phyloP scores from a whole-genome alignment of 306 rosid genomes.

The Luffa aegyptiaca region DNA sequence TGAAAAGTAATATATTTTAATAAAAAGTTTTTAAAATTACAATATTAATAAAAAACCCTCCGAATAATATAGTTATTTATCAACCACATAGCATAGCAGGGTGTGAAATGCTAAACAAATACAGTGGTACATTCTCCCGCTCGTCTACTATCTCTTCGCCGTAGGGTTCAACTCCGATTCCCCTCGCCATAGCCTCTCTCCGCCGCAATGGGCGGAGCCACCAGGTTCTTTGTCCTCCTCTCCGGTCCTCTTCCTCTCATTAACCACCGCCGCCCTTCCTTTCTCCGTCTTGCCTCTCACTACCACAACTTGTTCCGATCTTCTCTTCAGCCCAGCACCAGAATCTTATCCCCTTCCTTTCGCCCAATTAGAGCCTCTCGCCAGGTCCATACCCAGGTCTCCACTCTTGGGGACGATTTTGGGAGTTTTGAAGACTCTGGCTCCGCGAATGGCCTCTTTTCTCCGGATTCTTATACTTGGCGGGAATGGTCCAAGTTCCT shows the following conservation, averaged over 20 bases:
- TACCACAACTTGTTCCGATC: conserved; percentile 20
- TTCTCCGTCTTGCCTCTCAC: conserved; percentile 20
- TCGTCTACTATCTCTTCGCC: background rate
- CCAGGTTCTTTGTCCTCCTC: conserved; percentile 52
- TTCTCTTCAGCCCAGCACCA: conserved; percentile 9
- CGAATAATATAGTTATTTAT: background rate
- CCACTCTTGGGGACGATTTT: conserved; percentile 14
- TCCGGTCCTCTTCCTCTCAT: conserved; percentile 25
- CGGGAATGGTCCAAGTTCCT: conserved; percentile 56
- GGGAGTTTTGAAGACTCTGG: background rate
- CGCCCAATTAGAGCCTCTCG: conserved; percentile 26
- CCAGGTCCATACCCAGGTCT: conserved; percentile 28
- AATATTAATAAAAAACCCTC: no score
- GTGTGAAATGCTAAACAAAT: background rate
- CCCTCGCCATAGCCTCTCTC: background rate
- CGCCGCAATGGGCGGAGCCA: conserved; percentile 47
- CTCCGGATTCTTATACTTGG: conserved; percentile 24
- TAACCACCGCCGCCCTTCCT: conserved; percentile 24
- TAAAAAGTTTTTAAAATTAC: no score
- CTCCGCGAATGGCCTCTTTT: conserved; percentile 1
- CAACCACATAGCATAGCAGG: background rate
- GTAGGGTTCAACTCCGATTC: background rate
- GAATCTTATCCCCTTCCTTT: conserved; percentile 15
- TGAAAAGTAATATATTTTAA: no score
- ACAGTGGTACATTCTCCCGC: background rate